phyloP scores from a whole-genome alignment of 129 eudicot genomes.

The Solidago caesia region DNA sequence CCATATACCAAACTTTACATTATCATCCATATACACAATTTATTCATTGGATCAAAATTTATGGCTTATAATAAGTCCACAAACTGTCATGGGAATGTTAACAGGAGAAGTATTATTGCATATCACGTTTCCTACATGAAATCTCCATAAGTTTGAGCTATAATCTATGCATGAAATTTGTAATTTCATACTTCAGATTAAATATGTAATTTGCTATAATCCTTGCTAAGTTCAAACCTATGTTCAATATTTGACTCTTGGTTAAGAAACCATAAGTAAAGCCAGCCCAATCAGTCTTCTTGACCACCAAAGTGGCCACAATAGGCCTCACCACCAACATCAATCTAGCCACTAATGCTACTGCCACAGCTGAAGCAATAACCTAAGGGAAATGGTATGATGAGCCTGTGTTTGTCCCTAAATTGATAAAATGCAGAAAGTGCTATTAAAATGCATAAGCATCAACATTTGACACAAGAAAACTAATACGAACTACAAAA shows the following conservation, averaged over 20 bases:
- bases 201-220: conserved; percentile 22
- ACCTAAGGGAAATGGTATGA: conserved; percentile 54
- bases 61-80: too few species aligned
- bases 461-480: too few species aligned
- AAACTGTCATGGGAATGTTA: too few species aligned
- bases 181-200: background rate
- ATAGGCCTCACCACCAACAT: conserved; percentile 56
- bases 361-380: conserved; percentile 63
- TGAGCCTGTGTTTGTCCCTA: conserved; percentile 73
- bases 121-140: too few species aligned
- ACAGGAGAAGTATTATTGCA: too few species aligned
- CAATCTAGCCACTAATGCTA: conserved; percentile 63
- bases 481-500: too few species aligned
- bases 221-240: conserved; percentile 60
- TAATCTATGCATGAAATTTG: too few species aligned
- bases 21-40: too few species aligned
- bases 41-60: too few species aligned
- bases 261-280: conserved; percentile 54
- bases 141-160: too few species aligned
- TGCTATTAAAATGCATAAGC: too few species aligned
- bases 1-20: too few species aligned
- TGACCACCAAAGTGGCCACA: conserved; percentile 63
- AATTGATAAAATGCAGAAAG: conserved; percentile 54
- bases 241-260: conserved; percentile 54
- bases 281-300: conserved; percentile 50